These are phyloP conservation scores for Fusarium robinianum DNA, from an alignment of 2,329 filamentous ascomycete genomes.

Conservation along the genomic window DNA sequence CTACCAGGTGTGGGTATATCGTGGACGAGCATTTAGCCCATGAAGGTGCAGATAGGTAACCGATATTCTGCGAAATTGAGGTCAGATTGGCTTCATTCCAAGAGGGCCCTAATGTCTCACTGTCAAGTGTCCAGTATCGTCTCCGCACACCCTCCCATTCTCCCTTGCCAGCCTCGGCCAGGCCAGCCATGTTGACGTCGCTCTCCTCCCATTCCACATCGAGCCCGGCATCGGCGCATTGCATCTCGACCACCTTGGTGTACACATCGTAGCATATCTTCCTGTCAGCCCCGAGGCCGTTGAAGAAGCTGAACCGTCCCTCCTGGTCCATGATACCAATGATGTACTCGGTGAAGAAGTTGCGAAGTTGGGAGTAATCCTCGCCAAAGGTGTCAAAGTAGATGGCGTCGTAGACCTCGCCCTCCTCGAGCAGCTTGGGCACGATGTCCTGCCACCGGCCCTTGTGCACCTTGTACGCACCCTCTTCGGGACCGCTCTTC, in stretches of 20 bases:
- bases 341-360: slow-evolving; percentile 88
- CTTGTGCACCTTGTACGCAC: slow-evolving; percentile 71
- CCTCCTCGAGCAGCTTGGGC: slow-evolving; percentile 67
- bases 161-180: slow-evolving; percentile 68
- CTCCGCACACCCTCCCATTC: slow-evolving; percentile 90
- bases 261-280: slow-evolving; percentile 97
- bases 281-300: slow-evolving; percentile 89
- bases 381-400: slow-evolving; percentile 99
- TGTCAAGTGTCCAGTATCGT: slow-evolving; percentile 86
- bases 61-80: slow-evolving; percentile 61
- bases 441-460: slow-evolving; percentile 82
- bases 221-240: slow-evolving; percentile 84
- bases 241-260: slow-evolving; percentile 87
- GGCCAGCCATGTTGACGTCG: slow-evolving; percentile 66
- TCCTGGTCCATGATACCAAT: slow-evolving; percentile 73
- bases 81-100: slow-evolving; percentile 26
- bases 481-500: slow-evolving; percentile 58
- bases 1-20: slow-evolving; percentile 11
- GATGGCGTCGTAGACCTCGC: slow-evolving; percentile 79
- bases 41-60: slow-evolving; percentile 74
- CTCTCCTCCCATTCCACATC: slow-evolving; percentile 87
- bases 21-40: slow-evolving; percentile 54
- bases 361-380: slow-evolving; percentile 81
- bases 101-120: slow-evolving; percentile 46
- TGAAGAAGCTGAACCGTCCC: slow-evolving; percentile 85